Base-by-base conservation (phyloP, 1,139 yeast species). In the Suhomyces panamericanus region DNA sequence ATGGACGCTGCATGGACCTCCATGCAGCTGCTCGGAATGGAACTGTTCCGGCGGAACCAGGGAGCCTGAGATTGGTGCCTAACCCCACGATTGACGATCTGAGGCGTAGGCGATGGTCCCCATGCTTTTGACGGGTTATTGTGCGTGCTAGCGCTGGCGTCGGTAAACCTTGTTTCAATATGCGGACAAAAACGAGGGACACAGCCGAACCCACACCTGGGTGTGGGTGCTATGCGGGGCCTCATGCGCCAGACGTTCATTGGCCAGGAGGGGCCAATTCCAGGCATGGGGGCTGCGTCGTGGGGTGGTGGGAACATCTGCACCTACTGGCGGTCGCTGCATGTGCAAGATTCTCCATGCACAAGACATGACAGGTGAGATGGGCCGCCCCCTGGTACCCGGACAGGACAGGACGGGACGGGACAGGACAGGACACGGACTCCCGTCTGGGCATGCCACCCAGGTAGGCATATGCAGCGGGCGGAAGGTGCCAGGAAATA, bases 321-420 rank as follows among this genome's bases (percentile, higher is more conserved):
- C 32, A 35, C 17, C 27, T 27, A 27, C 22, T 16, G 20, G 22
- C 12, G 20, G 20, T 16, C 24, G 13, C 22, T 34, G 29, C 36
- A 34, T 34, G 36, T 22, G 36, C 29, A 34, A 34, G 40, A 30
- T 38, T 14, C 30, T 29, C 16, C 20, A 31, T 42, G 41, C 44
- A 42, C 38, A 9, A 30, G 20, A 37, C 41, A 33, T 42, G 44
- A 42, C 44, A 42, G 44, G 12, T 34, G 14, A 13, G 6, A 9
- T 10, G 11, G 15, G 12, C 29, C 36, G 29, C 29, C 28, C 36
- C 26, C 15, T 8, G 10, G 11, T 13, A 32, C 17, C 36, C 14
- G 36, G 36, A 34, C 30, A 34, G 36, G 36, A 34, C 36, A 3
- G 17, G 5, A 17, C 17, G 5, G 36, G 36, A 34, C 36, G n/a